These are phyloP conservation scores for Cladosporium sp. DNA, from an alignment of 2,329 filamentous ascomycete genomes.

Conservation along the genomic window DNA sequence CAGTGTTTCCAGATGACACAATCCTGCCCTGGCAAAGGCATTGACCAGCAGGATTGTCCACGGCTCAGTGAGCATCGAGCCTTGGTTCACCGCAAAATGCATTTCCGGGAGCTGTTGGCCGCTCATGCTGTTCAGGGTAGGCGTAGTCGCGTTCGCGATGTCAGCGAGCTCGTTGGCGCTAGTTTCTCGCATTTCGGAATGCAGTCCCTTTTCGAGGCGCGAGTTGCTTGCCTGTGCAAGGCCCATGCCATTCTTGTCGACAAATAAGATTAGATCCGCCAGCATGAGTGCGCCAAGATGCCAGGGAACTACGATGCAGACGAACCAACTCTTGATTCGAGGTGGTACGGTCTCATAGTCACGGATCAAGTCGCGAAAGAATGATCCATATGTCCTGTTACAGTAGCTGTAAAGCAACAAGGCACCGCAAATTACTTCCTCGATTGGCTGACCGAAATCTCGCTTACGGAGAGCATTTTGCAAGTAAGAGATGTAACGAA, in stretches of 20 bases:
- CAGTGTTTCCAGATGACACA: not conserved
- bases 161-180: conserved; percentile 2
- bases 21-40: not conserved
- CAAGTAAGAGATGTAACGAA: conserved; percentile 4
- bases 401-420: conserved; percentile 1
- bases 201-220: not conserved
- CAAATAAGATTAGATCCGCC: conserved; percentile 1
- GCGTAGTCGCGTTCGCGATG: not conserved
- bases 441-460: not conserved
- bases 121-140: not conserved
- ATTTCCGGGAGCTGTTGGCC: not conserved
- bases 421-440: conserved; percentile 2
- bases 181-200: not conserved
- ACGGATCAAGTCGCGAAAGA: conserved; percentile 2
- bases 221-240: not conserved
- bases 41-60: conserved; percentile 8
- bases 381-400: not conserved
- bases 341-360: conserved; percentile 1
- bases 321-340: conserved; percentile 7
- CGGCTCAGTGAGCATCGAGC: conserved; percentile 6
- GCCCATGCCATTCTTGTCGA: conserved; percentile 1
- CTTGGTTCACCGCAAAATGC: conserved; percentile 6
- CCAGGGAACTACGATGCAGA: conserved; percentile 6
- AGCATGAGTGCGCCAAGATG: conserved; percentile 1
- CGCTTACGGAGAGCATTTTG: conserved; percentile 4